phyloP scores from a whole-genome alignment of 2,329 filamentous ascomycete species.

The Zelopaecilomyces penicillatus region DNA sequence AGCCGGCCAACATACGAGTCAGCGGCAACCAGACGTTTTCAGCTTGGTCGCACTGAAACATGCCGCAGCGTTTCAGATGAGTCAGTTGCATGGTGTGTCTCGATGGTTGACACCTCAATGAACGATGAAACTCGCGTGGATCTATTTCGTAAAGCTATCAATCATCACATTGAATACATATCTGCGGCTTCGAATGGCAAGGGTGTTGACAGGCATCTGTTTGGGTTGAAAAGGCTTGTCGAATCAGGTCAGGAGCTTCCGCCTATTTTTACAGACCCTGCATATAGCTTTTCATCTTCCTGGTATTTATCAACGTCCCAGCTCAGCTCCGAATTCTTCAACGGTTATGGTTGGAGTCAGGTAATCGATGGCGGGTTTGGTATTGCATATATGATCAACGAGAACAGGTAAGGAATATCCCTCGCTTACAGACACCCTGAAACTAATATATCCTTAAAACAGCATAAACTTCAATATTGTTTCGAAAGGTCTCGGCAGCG shows the following conservation, averaged over 20 bases:
- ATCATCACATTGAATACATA: conserved; percentile 85
- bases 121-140: conserved; percentile 58
- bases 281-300: conserved; percentile 71
- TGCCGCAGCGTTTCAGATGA: conserved; percentile 89
- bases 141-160: conserved; percentile 74
- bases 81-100: conserved; percentile 78
- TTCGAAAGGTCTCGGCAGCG: conserved; percentile 81
- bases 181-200: conserved; percentile 80
- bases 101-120: conserved; percentile 64
- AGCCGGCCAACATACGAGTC: conserved; percentile 97
- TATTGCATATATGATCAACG: conserved; percentile 99
- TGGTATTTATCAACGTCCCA: conserved; percentile 90
- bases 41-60: conserved; percentile 92
- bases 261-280: conserved; percentile 76
- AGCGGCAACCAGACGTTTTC: conserved; percentile 88
- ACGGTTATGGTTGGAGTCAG: conserved; percentile 98
- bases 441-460: conserved; percentile 12
- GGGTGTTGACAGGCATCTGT: conserved; percentile 93
- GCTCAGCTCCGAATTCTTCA: conserved; percentile 93
- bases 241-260: conserved; percentile 74
- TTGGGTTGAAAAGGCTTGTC: conserved; percentile 87
- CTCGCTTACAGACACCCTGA: no score
- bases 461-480: conserved; percentile 98
- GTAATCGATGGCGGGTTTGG: conserved; percentile 94
- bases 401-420: conserved; percentile 62